Evolutionary conservation across 345 rosid species (phyloP), one percentile per base, ranked within the genome.

Genomic region (Ceriops zippeliana): DNA sequence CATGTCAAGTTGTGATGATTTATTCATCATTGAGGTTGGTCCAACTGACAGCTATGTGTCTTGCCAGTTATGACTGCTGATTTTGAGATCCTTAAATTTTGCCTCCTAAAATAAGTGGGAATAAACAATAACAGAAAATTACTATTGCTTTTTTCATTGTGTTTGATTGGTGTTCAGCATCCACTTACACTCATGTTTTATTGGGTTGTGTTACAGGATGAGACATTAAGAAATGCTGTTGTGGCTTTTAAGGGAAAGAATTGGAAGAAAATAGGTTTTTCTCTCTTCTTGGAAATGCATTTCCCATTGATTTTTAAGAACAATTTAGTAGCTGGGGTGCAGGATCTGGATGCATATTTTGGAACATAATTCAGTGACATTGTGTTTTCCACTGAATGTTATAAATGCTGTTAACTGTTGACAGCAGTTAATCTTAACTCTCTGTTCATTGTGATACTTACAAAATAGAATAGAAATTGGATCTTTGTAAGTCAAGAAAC

Each of bases 221-320:
- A 91, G 82, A 90, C 89, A 56, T 78, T 91, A 77, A 83, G 89
- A 79, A 83, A 67, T 69, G 99, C 99, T 52, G 96, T 91, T 75
- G 82, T 80, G 51, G 75, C 75, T 52, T 85, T 58, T 72, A 89
- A 85, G 51, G 98, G 92, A 71, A 95, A 90, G 82, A 85, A 83
- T 79, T 91, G 98, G 98, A 95, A 90, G 81, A 91, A 86, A 80
- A 88, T 91, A 65, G 99, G 99, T 84, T 59, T 49, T 59, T 52
- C 52, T 74, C 74, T 67, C 71, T 62, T 56, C 5, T 73, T 54
- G 54, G 58, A 26, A 67, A 17, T 51, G 16, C 22, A 46, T 46
- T 62, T 56, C 22, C 0, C 3, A 20, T 56, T 56, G 2, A 3
- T 56, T 24, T 56, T 11, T 56, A 10, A 10, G 16, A 21, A 21